These are phyloP conservation scores for Rhodotorula kratochvilovae DNA, from an alignment of 768 basidiomycete species.

Conservation along the genomic window DNA sequence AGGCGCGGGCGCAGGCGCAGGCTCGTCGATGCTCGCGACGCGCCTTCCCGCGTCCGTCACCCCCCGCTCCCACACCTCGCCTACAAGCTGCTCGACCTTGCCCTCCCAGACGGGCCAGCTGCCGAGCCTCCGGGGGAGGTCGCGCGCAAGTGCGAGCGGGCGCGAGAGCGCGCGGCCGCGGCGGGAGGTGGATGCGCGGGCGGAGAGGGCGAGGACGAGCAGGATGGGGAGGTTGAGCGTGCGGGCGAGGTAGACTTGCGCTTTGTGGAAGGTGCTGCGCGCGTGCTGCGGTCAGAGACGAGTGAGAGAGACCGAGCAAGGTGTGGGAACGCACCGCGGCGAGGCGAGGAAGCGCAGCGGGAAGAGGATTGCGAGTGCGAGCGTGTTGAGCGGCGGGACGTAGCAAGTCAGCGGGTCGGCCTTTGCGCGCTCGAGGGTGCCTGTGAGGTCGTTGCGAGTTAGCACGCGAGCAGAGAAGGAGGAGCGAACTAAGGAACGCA, in stretches of 20 bases:
- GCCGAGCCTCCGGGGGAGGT: neutral
- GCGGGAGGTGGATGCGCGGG: neutral
- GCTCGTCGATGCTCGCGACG: constrained; percentile 1
- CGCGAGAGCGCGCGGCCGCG: neutral
- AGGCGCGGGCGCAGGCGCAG: no score
- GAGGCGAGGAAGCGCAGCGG: constrained; percentile 76
- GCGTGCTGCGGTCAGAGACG: neutral
- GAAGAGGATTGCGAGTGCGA: constrained; percentile 80
- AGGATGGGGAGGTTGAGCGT: constrained; percentile 28
- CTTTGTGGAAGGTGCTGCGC: constrained; percentile 21
- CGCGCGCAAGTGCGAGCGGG: neutral
- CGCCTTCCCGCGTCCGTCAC: neutral
- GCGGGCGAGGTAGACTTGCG: constrained; percentile 25
- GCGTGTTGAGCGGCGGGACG: constrained; percentile 83
- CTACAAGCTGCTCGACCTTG: neutral
- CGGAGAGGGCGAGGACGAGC: constrained; percentile 23
- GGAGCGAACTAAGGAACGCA: neutral
- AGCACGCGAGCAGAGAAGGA: neutral
- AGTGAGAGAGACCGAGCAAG: no score
- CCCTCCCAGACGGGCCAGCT: constrained; percentile 8
- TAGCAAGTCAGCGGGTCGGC: constrained; percentile 42
- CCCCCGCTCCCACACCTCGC: constrained; percentile 7
- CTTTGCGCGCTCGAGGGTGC: constrained; percentile 77
- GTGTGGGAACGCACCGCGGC: constrained; percentile 56
- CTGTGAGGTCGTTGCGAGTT: neutral